Percentiles rank a stretch among this genome's conserved stretches.
phyloP scores from a whole-genome alignment of 495 filamentous ascomycete genomes.

The Podospora anserina region DNA sequence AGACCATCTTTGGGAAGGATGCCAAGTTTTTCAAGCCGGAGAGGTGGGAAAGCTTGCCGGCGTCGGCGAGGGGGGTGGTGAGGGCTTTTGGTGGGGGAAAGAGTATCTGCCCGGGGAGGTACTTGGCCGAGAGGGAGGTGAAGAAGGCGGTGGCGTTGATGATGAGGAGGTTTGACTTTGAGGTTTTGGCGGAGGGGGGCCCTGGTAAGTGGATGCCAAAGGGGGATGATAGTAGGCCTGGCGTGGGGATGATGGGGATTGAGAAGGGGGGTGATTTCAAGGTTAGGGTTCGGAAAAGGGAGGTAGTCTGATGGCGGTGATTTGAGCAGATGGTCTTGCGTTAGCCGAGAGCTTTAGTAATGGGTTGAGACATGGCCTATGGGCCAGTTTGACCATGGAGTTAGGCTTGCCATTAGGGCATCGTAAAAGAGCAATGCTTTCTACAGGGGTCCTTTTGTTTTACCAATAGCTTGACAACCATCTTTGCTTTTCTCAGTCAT shows the following conservation, averaged over 20 bases:
- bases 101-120: background rate
- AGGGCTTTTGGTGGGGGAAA: constrained; percentile 3
- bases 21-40: background rate
- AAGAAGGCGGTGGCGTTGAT: background rate
- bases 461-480: too few relatives aligned
- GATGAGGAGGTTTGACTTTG: background rate
- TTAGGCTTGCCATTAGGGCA: too few relatives aligned
- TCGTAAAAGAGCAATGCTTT: too few relatives aligned
- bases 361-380: too few relatives aligned
- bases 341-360: background rate
- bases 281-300: background rate
- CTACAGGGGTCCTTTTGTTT: too few relatives aligned
- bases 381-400: too few relatives aligned
- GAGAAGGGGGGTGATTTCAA: constrained; percentile 13
- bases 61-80: background rate
- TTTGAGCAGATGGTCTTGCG: background rate
- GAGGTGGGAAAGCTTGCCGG: background rate
- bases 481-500: too few relatives aligned
- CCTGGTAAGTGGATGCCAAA: background rate
- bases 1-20: background rate
- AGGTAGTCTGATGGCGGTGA: background rate
- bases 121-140: background rate
- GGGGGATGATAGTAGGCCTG: constrained; percentile 1
- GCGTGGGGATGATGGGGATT: background rate
- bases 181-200: background rate